Base-by-base conservation (phyloP, 2,329 filamentous ascomycete genomes). In the Penicillium thymicola region DNA sequence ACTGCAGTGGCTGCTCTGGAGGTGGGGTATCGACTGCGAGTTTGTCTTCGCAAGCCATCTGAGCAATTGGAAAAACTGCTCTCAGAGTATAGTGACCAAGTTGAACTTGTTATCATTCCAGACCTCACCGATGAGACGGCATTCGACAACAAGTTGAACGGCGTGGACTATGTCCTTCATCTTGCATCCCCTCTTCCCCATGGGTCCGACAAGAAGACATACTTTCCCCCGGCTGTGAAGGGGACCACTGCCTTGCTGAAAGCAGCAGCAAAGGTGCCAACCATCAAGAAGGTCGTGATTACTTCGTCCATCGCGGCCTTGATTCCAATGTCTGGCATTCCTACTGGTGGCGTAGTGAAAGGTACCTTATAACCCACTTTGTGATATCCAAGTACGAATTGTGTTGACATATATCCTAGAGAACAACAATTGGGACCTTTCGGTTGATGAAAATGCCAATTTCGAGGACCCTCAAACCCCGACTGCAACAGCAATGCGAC, bases 241-340 rank as follows among this genome's bases (percentile, higher is more conserved):
- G 65, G 60, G 2, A 68, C 66, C 1, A 51, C 40, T 1, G 51
- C 59, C 2, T 10, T 67, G 5, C 48, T 67, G 14, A 56, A 60
- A 13, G 62, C 57, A 27, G 65, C 66, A 10, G 41, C 57, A 2
- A 61, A 55, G 27, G 54, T 63, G 1, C 27, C 58, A 0, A 63
- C 54, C 30, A 61, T 69, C 43, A 66, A 68, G 56, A 66, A 63
- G 38, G 58, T 69, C 1, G 62, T 68, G 2, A 30, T 69, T 14
- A 65, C 63, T 1, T 62, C 63, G 6, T 67, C 65, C 1, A 53
- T 63, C n/a, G 62, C 58, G 4, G 50, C 62, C 1, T 42, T 67
- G 7, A 48, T 65, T 25, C 64, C 65, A 16, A 1, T 65, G 16
- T 21, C 40, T 41, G 65, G 65, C 2, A 3, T 64, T 32, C 64